Base-by-base conservation (phyloP, 305 asterid genomes). In the Solanum hybrid region DNA sequence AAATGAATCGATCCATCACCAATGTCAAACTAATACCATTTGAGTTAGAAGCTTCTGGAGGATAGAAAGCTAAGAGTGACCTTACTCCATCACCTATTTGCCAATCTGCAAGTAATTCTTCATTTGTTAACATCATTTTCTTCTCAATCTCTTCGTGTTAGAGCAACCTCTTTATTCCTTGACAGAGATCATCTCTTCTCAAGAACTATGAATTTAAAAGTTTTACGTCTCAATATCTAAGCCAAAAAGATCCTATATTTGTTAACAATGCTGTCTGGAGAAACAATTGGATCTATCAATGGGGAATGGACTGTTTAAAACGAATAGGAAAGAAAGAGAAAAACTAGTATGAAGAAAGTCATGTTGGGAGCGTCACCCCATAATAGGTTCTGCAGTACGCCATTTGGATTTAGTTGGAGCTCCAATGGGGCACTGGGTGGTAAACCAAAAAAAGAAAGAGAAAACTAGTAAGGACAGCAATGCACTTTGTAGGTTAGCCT, bases 41-140 rank as follows among this genome's bases (percentile, higher is more conserved):
- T 89, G 1, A 14, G 22, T 46, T 14, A 46, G 61, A 46, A 46
- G 61, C 61, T 46, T 46, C 20, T 46, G 20, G 61, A 46, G 61
- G 20, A 46, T 4, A 46, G 61, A 46, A 99, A 95, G 90, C 88
- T 91, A 69, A 98, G 31, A 97, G 92, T 2, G 97, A 93, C 91
- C 97, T 93, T n/a, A 96, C 92, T 84, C 98, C 98, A 90, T 97
- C 61, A 13, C 31, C 61, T 46, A 46, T 46, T 46, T 46, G 20
- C 22, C 20, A 46, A 46, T 46, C 61, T 46, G 61, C 61, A 46
- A 46, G 61, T 46, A 46, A 46, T 46, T 46, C 61, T 46, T 16
- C 64, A 83, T 33, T 83, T 18, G 87, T 83, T 77, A 74, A 8
- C 79, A 73, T 73, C 79, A 73, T 13, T 73, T 24, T 28, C 16